These are phyloP conservation scores for Rhizopus delemar DNA, from an alignment of 371 early-diverging fungal species.

Conservation along the genomic window DNA sequence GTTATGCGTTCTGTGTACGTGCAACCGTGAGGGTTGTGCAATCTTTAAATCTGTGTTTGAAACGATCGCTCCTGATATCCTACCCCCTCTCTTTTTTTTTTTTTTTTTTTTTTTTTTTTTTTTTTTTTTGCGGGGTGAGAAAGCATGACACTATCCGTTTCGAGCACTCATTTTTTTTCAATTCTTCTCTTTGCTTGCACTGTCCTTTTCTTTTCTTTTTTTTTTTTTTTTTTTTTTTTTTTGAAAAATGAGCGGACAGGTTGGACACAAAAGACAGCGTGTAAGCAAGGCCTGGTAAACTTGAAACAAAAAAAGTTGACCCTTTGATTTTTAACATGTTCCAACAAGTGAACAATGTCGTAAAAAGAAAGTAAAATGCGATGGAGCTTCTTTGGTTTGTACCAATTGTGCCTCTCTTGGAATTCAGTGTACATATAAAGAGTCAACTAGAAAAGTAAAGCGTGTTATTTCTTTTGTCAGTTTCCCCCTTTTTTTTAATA, in stretches of 20 bases:
- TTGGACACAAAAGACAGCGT: constrained; percentile 44
- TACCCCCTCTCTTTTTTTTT: too few relatives aligned
- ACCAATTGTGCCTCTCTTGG: constrained; percentile 36
- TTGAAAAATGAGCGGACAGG: constrained; percentile 6
- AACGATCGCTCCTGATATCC: too few relatives aligned
- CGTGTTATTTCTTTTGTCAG: too few relatives aligned
- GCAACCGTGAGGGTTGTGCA: too few relatives aligned
- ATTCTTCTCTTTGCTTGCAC: neutral
- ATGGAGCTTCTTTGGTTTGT: constrained; percentile 54
- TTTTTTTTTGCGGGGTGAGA: too few relatives aligned
- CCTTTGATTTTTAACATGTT: neutral
- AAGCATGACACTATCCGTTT: neutral
- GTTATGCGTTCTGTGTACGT: too few relatives aligned
- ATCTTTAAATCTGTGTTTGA: too few relatives aligned
- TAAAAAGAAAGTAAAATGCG: constrained; percentile 69
- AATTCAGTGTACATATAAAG: constrained; percentile 42
- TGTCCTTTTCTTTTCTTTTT: neutral
- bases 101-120: too few relatives aligned
- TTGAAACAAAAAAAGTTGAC: neutral
- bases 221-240: constrained; percentile 2
- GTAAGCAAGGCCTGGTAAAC: constrained; percentile 53
- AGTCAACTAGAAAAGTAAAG: constrained; percentile 45
- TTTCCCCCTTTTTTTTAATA: too few relatives aligned
- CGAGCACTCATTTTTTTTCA: neutral
- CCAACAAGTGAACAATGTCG: constrained; percentile 20